phyloP scores from a whole-genome alignment of 495 filamentous ascomycete genomes.

The Alectoria sarmentosa region DNA sequence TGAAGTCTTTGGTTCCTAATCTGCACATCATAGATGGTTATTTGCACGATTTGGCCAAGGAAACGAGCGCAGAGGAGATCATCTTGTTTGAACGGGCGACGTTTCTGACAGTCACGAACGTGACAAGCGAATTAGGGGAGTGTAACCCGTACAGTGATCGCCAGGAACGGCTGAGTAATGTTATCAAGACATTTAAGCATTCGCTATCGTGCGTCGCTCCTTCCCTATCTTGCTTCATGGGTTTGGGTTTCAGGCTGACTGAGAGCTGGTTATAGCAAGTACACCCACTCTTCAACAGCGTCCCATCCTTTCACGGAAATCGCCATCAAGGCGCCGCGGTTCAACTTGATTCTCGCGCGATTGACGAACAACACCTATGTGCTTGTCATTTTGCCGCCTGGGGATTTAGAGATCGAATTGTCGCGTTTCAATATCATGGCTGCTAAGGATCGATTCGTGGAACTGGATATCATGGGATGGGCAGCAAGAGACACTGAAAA shows the following conservation, averaged over 20 bases:
- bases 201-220: constrained; percentile 44
- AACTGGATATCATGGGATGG: constrained; percentile 13
- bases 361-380: constrained; percentile 97
- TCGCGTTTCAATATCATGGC: constrained; percentile 83
- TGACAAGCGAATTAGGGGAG: constrained; percentile 63
- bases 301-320: constrained; percentile 57
- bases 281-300: constrained; percentile 45
- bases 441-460: constrained; percentile 69
- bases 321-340: constrained; percentile 61
- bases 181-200: constrained; percentile 97
- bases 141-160: constrained; percentile 85
- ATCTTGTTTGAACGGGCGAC: constrained; percentile 94
- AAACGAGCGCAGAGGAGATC: constrained; percentile 87
- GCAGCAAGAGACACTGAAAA: not conserved
- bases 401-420: constrained; percentile 79
- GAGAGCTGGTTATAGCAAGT: constrained; percentile 23
- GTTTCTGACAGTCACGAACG: constrained; percentile 85
- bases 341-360: constrained; percentile 86
- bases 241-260: constrained; percentile 29
- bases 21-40: constrained; percentile 81
- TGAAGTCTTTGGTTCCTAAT: constrained; percentile 93
- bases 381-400: constrained; percentile 79
- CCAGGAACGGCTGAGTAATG: constrained; percentile 90
- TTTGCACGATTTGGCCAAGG: constrained; percentile 65
- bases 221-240: constrained; percentile 34